Base-by-base conservation (phyloP, 176 grass and related monocot genomes). In the Lolium perenne region DNA sequence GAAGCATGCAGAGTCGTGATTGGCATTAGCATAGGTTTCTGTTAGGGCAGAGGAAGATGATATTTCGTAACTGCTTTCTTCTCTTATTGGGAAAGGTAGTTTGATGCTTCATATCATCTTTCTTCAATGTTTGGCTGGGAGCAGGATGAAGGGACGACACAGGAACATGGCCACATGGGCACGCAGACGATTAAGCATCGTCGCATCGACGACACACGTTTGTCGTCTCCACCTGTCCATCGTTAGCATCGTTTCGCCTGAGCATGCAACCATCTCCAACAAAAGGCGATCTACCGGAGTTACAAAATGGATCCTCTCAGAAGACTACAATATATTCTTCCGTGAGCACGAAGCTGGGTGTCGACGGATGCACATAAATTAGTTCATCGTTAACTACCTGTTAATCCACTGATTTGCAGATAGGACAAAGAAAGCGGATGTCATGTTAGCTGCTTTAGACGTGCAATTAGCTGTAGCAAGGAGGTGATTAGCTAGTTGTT, bases 151-250 rank as follows among this genome's bases (percentile, higher is more conserved):
- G 11, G 62, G 60, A 26, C 60, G 60, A 11, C 60, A 61, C 59
- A 25, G 18, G 26, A 10, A 63, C 22, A 63, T 63, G 20, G 60
- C 5, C 21, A 61, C 58, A 61, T 20, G 54, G 6, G 54, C 54
- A 50, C 15, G 51, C 14, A 54, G 15, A 54, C 51, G 51, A 16
- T 54, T 54, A 4, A 6, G 4, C 15, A 47, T 47, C 46, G 46
- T 9, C 46, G 8, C 32, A 35, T 35, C 32, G 32, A 35, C 32
- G 32, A 35, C 32, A 47, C 46, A 47, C 8, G 46, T 12, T 63
- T 63, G 22, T 63, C 60, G 10, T 63, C 60, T 22, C 64, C 64
- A 67, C 65, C 16, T 68, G 65, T 68, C 65, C 65, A 68, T 9
- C 29, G 7, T 10, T 35, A 18, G 10, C 15, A 7, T 29, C 23